Percentiles rank a stretch among this genome's conserved stretches.
These are phyloP conservation scores for Fusarium sp. DNA, from an alignment of 2,329 filamentous ascomycete species.

Conservation along the genomic window DNA sequence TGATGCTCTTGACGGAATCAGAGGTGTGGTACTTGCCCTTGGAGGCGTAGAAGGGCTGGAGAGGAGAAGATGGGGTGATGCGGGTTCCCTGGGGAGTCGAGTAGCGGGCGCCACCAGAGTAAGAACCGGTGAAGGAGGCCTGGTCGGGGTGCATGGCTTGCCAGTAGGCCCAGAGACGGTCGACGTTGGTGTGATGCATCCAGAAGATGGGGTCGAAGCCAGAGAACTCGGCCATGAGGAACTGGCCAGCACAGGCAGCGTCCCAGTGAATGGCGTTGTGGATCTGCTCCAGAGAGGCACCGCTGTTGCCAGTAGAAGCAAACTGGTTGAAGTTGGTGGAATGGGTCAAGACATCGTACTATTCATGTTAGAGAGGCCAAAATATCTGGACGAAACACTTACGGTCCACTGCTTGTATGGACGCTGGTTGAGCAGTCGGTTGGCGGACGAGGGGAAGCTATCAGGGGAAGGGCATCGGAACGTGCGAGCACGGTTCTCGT, in stretches of 20 bases:
- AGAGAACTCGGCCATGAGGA: conserved; percentile 57
- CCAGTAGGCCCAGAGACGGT: conserved; percentile 75
- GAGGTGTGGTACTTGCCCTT: conserved; percentile 61
- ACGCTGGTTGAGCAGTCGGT: conserved; percentile 51
- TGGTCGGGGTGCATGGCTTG: conserved; percentile 59
- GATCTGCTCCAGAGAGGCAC: conserved; percentile 61
- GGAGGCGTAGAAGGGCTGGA: conserved; percentile 66
- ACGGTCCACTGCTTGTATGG: conserved; percentile 61
- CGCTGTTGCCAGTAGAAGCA: conserved; percentile 52
- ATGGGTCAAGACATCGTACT: conserved; percentile 61
- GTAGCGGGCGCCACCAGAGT: conserved; percentile 56
- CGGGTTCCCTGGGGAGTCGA: conserved; percentile 57
- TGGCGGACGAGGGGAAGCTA: conserved; percentile 59
- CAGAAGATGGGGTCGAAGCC: conserved; percentile 65
- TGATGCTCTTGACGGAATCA: conserved; percentile 51
- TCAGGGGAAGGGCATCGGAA: conserved; percentile 57
- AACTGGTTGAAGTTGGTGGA: conserved; percentile 55
- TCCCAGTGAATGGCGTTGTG: conserved; percentile 62
- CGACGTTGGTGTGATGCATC: conserved; percentile 72
- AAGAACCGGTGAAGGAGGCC: conserved; percentile 55
- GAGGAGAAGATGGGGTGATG: conserved; percentile 61
- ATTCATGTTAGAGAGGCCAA: conserved; percentile 22
- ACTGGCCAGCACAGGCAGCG: conserved; percentile 59
- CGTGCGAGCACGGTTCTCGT: conserved; percentile 54
- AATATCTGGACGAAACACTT: conserved; percentile 40